Evolutionary conservation across 1,139 yeast genomes (phyloP).

Genomic region (Protomyces pachydermus): DNA sequence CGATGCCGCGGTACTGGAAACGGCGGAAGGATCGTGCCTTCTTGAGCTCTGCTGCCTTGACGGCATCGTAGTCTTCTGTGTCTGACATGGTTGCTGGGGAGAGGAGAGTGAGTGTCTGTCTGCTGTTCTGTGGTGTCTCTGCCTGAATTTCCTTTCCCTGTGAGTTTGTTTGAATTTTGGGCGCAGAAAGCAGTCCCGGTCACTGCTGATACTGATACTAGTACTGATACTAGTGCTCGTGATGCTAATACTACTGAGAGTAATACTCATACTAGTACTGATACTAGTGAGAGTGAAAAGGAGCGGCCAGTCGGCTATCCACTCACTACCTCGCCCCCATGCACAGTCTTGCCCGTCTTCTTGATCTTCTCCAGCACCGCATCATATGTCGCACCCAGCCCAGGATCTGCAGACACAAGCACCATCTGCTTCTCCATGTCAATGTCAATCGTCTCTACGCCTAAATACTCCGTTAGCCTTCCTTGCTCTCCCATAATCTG

Average conservation of each 20-base stretch:
- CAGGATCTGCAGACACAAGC: conserved; percentile 58
- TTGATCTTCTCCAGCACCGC: conserved; percentile 70
- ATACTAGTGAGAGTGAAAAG: too few species aligned
- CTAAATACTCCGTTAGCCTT: conserved; percentile 5
- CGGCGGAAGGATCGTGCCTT: conserved; percentile 25
- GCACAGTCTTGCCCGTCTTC: conserved; percentile 86
- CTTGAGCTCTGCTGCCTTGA: conserved; percentile 27
- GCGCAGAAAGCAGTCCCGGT: neutral
- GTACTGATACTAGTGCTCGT: too few species aligned
- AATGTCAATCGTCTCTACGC: conserved; percentile 66
- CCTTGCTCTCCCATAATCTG: too few species aligned
- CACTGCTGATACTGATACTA: too few species aligned
- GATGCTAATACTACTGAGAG: too few species aligned
- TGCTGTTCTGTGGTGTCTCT: neutral
- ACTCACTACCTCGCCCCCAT: conserved; percentile 50
- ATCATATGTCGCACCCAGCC: conserved; percentile 53
- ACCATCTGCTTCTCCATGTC: conserved; percentile 79
- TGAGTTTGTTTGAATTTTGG: neutral
- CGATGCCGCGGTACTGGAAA: conserved; percentile 21
- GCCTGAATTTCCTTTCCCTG: neutral
- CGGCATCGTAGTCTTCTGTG: conserved; percentile 26
- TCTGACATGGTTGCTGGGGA: conserved; percentile 8
- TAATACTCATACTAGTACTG: too few species aligned
- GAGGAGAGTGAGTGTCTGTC: neutral
- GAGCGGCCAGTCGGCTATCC: neutral